Percentiles rank a stretch among this genome's conserved stretches.
Conservation (phyloP, 495 filamentous ascomycete genomes). For the Penicillium diatomitis region DNA sequence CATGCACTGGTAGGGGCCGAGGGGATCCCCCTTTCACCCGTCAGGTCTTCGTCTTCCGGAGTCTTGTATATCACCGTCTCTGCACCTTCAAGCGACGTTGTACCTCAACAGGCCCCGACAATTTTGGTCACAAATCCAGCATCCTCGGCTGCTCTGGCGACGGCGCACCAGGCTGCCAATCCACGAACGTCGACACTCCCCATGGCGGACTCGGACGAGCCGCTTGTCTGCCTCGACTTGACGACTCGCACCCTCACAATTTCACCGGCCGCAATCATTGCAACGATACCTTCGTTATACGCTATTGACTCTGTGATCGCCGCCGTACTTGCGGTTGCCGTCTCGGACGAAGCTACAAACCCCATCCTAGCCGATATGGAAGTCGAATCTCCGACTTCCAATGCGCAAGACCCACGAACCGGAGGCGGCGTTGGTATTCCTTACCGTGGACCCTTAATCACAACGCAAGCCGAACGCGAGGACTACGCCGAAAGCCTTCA, state of each 20-base stretch:
- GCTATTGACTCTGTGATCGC: conserved; percentile 66
- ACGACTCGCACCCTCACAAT: conserved; percentile 38
- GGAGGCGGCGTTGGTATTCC: not conserved
- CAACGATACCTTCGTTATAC: conserved; percentile 51
- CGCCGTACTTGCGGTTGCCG: conserved; percentile 60
- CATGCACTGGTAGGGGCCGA: conserved; percentile 43
- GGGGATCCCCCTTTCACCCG: conserved; percentile 55
- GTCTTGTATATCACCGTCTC: conserved; percentile 35
- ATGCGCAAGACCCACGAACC: not conserved
- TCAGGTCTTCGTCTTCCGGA: conserved; percentile 24
- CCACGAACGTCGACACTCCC: conserved; percentile 36
- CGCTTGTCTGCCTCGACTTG: conserved; percentile 43
- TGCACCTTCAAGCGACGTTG: conserved; percentile 17
- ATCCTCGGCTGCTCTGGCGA: conserved; percentile 24
- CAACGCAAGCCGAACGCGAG: conserved; percentile 35
- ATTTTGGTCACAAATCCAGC: conserved; percentile 34
- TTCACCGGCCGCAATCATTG: conserved; percentile 31
- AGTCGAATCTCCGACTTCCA: conserved; percentile 13
- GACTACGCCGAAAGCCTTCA: conserved; percentile 27
- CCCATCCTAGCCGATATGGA: conserved; percentile 28
- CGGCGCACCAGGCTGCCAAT: conserved; percentile 32
- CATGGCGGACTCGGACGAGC: conserved; percentile 31
- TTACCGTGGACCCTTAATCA: conserved; percentile 26
- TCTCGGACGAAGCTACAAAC: conserved; percentile 45
- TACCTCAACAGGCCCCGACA: conserved; percentile 26